These are phyloP conservation scores for Amanita polypyramis DNA, from an alignment of 768 basidiomycete genomes.

Conservation along the genomic window DNA sequence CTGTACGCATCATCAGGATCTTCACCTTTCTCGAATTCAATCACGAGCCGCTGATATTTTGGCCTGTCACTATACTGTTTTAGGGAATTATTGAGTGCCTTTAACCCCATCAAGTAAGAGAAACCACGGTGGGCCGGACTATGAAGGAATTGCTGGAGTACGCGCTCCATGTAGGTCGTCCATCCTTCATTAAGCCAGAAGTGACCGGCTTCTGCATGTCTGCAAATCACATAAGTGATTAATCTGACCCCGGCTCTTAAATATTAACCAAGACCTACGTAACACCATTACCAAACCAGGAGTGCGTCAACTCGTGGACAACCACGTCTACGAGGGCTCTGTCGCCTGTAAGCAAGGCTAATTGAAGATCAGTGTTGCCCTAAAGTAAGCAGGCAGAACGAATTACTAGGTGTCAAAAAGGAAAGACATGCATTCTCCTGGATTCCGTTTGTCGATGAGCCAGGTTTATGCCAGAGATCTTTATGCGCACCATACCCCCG, in stretches of 20 bases:
- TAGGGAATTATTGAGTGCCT: constrained; percentile 63
- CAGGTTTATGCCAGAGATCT: background rate
- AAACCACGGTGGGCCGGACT: constrained; percentile 73
- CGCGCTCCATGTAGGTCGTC: constrained; percentile 88
- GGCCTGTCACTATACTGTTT: constrained; percentile 47
- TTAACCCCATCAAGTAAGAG: constrained; percentile 67
- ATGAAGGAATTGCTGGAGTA: constrained; percentile 61
- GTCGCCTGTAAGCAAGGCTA: constrained; percentile 81
- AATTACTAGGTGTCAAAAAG: constrained; percentile 78
- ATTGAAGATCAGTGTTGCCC: background rate
- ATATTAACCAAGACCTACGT: constrained; percentile 30
- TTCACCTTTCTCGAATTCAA: constrained; percentile 62
- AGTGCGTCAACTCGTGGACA: constrained; percentile 79
- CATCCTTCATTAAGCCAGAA: constrained; percentile 92
- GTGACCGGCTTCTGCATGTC: constrained; percentile 64
- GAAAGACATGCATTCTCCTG: constrained; percentile 87
- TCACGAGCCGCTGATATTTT: constrained; percentile 72
- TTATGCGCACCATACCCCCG: constrained; percentile 65
- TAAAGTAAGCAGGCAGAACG: background rate
- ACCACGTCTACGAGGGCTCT: constrained; percentile 81
- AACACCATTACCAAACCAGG: constrained; percentile 90
- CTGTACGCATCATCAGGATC: constrained; percentile 73
- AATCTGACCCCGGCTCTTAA: background rate
- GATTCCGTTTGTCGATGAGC: background rate
- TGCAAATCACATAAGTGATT: constrained; percentile 11